Conservation (phyloP, 768 basidiomycete species). For the Mycena chlorophos region DNA sequence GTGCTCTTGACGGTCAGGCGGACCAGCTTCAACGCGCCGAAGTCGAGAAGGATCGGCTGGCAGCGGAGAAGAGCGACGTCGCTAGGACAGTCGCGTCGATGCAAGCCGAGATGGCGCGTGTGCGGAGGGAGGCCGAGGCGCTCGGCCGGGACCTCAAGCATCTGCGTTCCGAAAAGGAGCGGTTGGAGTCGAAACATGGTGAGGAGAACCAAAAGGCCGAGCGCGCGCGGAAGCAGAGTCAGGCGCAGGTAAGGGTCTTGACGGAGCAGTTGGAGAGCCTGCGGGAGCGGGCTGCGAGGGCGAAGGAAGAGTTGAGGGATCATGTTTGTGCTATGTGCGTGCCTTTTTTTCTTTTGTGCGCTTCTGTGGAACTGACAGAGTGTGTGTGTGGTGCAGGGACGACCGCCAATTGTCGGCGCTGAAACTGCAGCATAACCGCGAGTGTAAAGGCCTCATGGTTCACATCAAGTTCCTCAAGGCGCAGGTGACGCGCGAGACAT, state of each 20-base stretch:
- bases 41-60: conserved; percentile 62
- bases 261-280: conserved; percentile 65
- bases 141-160: conserved; percentile 77
- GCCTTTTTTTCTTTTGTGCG: conserved; percentile 7
- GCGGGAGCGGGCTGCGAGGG: conserved; percentile 47
- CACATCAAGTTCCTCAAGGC: conserved; percentile 92
- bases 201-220: conserved; percentile 60
- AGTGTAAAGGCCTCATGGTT: conserved; percentile 87
- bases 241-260: conserved; percentile 63
- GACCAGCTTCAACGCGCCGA: conserved; percentile 63
- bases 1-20: conserved; percentile 59
- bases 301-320: conserved; percentile 47
- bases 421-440: conserved; percentile 72
- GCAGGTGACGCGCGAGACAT: conserved; percentile 83
- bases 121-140: conserved; percentile 72
- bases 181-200: conserved; percentile 51
- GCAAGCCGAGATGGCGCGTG: conserved; percentile 73
- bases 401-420: conserved; percentile 53
- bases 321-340: conserved; percentile 66
- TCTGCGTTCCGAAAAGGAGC: conserved; percentile 68
- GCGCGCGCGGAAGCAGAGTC: conserved; percentile 64
- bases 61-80: conserved; percentile 64
- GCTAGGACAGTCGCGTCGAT: conserved; percentile 64
- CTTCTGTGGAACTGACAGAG: background rate
- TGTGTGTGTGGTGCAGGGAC: conserved; percentile 41